These are phyloP conservation scores for Russula olivacea DNA, from an alignment of 768 basidiomycete species.

Conservation along the genomic window DNA sequence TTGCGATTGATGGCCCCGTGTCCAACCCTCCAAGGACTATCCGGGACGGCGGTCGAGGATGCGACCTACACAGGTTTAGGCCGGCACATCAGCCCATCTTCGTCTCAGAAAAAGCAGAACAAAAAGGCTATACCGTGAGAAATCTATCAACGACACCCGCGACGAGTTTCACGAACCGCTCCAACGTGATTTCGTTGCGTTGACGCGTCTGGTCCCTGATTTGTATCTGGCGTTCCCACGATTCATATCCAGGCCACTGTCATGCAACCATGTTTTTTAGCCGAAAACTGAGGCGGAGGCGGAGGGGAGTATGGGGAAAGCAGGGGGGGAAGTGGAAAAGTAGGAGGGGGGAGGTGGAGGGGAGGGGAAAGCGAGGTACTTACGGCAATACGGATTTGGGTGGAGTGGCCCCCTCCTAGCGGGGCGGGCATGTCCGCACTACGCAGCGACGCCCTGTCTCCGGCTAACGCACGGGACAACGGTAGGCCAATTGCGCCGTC, in stretches of 20 bases:
- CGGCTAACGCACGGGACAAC: not conserved
- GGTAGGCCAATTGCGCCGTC: slow-evolving; percentile 14
- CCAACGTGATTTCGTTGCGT: slow-evolving; percentile 22
- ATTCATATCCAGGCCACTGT: slow-evolving; percentile 20
- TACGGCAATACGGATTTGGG: slow-evolving; percentile 19
- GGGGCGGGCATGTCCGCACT: not conserved
- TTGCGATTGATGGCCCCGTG: slow-evolving; percentile 3
- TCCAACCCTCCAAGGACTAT: slow-evolving; percentile 5
- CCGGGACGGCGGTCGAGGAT: not conserved
- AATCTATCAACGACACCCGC: slow-evolving; percentile 21
- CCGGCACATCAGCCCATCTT: not conserved
- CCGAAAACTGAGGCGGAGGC: too few relatives aligned
- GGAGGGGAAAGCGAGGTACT: not conserved
- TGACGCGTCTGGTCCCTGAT: slow-evolving; percentile 20
- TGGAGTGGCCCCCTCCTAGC: slow-evolving; percentile 19
- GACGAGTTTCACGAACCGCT: slow-evolving; percentile 18
- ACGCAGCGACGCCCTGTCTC: slow-evolving; percentile 9
- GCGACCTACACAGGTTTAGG: not conserved
- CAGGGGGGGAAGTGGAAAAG: not conserved
- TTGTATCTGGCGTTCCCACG: slow-evolving; percentile 21
- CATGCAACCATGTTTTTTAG: not conserved
- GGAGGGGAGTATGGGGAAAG: too few relatives aligned
- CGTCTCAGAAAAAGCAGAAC: not conserved
- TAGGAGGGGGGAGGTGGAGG: not conserved
- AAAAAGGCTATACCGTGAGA: slow-evolving; percentile 12